These are phyloP conservation scores for Centaurea solstitialis DNA, from an alignment of 129 eudicot genomes.

Conservation along the genomic window DNA sequence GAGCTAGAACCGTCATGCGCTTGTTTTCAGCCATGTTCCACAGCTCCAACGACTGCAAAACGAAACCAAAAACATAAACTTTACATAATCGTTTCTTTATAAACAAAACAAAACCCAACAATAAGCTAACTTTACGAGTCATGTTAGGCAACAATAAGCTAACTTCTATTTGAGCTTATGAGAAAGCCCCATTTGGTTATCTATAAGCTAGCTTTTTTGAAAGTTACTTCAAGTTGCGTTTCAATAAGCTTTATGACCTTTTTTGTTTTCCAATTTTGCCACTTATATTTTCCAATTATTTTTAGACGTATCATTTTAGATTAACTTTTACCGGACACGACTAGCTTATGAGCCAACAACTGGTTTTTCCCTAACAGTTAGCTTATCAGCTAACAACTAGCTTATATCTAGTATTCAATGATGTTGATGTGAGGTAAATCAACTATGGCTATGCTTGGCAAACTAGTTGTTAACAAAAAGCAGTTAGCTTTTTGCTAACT, in stretches of 20 bases:
- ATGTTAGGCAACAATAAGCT: not conserved
- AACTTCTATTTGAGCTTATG: not conserved
- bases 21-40: conserved; percentile 98
- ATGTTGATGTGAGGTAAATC: not conserved
- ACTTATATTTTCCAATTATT: not conserved
- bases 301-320: not conserved
- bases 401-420: not conserved
- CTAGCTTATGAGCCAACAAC: not conserved
- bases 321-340: not conserved
- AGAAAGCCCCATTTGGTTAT: not conserved
- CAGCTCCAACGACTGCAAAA: conserved; percentile 73
- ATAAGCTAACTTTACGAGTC: not conserved
- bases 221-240: not conserved
- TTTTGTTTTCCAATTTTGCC: not conserved
- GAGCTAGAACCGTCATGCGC: conserved; percentile 94
- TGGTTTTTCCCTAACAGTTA: not conserved
- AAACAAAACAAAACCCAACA: not conserved
- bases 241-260: not conserved
- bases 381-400: not conserved
- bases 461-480: not conserved
- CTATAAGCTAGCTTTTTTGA: not conserved
- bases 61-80: not conserved
- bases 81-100: not conserved
- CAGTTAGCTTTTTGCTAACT: not conserved
- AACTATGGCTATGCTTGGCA: not conserved